phyloP scores from a whole-genome alignment of 495 filamentous ascomycete species.

The Penicillium robsamsonii region DNA sequence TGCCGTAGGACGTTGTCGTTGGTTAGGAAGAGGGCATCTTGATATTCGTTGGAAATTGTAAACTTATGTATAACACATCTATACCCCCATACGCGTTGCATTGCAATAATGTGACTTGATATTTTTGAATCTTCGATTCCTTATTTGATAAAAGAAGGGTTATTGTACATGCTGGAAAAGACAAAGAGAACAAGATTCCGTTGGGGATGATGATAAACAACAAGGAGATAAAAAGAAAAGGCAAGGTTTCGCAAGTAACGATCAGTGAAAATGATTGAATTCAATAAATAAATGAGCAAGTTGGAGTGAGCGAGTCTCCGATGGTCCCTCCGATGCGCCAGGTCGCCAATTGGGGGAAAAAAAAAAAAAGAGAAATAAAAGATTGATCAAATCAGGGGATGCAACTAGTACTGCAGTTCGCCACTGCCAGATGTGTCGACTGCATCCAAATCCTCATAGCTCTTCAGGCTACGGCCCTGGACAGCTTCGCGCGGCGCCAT shows the following conservation, averaged over 20 bases:
- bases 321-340: constrained; percentile 8
- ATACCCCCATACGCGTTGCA: not conserved
- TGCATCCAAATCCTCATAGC: constrained; percentile 95
- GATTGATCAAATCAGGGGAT: constrained; percentile 3
- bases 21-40: not conserved
- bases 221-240: constrained; percentile 3
- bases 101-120: not conserved
- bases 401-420: constrained; percentile 60
- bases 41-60: not conserved
- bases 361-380: constrained; percentile 9
- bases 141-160: constrained; percentile 6
- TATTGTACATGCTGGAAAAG: constrained; percentile 25
- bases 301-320: not conserved
- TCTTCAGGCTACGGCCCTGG: constrained; percentile 85
- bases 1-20: constrained; percentile 25
- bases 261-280: constrained; percentile 1
- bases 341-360: constrained; percentile 12
- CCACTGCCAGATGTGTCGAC: constrained; percentile 52
- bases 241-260: constrained; percentile 1
- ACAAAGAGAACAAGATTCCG: constrained; percentile 1
- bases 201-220: constrained; percentile 1
- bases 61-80: not conserved
- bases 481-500: constrained; percentile 83
- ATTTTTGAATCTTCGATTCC: constrained; percentile 5
- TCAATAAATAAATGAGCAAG: constrained; percentile 9